Evolutionary conservation across 208 protist genomes (phyloP).

Genomic region (Leishmania turanica): DNA sequence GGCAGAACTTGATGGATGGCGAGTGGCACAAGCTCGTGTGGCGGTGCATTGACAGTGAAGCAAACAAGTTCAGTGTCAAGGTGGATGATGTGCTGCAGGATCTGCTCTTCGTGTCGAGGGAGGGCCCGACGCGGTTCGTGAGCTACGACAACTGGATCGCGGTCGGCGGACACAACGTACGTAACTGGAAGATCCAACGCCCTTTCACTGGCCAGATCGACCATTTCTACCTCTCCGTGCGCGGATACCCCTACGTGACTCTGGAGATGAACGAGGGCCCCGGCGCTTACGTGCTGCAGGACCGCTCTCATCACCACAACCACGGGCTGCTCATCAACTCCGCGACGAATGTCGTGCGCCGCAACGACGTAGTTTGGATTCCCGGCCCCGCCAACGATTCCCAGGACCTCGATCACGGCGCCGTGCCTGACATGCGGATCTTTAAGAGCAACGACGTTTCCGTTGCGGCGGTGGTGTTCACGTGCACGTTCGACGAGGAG

Average conservation of each 20-base stretch:
- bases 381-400: conserved; percentile 39
- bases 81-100: conserved; percentile 87
- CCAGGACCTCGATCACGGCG: conserved; percentile 31
- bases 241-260: conserved; percentile 69
- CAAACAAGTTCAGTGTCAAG: conserved; percentile 88
- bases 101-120: conserved; percentile 74
- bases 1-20: conserved; percentile 84
- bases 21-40: conserved; percentile 91
- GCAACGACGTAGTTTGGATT: conserved; percentile 82
- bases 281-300: conserved; percentile 80
- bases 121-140: conserved; percentile 75
- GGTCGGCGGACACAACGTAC: conserved; percentile 85
- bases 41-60: conserved; percentile 84
- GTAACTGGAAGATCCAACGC: conserved; percentile 76
- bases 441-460: conserved; percentile 85
- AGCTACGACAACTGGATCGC: conserved; percentile 82
- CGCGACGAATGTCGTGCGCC: conserved; percentile 61
- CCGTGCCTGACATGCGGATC: conserved; percentile 53
- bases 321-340: conserved; percentile 80
- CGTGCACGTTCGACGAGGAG: conserved; percentile 64
- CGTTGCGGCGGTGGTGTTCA: conserved; percentile 83
- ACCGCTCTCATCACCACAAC: conserved; percentile 64
- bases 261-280: conserved; percentile 85
- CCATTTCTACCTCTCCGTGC: conserved; percentile 71
- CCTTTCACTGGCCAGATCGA: conserved; percentile 77